Conservation (phyloP, 169 alveolate species). For the Plasmodium cynomolgi region DNA sequence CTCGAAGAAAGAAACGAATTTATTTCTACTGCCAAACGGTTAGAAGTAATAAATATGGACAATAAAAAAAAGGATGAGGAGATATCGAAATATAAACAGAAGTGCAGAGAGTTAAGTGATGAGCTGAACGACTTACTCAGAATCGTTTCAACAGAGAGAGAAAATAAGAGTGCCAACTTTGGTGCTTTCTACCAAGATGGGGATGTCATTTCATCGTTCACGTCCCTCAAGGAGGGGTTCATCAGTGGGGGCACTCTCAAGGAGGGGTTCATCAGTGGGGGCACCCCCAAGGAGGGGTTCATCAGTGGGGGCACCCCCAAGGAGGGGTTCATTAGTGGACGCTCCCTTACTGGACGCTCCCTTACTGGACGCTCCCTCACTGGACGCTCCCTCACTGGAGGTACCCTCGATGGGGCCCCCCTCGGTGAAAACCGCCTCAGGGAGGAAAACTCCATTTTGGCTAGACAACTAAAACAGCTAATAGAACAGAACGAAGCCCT, state of each 20-base stretch:
- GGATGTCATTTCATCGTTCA: neutral
- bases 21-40: constrained; percentile 1
- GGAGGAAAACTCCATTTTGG: neutral
- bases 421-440: neutral
- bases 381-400: neutral
- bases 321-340: neutral
- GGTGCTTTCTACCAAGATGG: constrained; percentile 6
- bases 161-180: neutral
- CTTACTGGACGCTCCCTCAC: no score
- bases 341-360: neutral
- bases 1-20: constrained; percentile 44
- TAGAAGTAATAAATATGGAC: constrained; percentile 15
- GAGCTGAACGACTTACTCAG: constrained; percentile 27
- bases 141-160: neutral
- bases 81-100: constrained; percentile 9
- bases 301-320: neutral
- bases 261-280: neutral
- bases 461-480: neutral
- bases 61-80: constrained; percentile 50
- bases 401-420: neutral
- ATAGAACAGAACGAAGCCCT: constrained; percentile 26
- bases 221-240: neutral
- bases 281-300: neutral
- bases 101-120: constrained; percentile 23
- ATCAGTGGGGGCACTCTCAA: neutral